Evolutionary conservation across 345 rosid genomes (phyloP).

Genomic region (Brassica cretica): DNA sequence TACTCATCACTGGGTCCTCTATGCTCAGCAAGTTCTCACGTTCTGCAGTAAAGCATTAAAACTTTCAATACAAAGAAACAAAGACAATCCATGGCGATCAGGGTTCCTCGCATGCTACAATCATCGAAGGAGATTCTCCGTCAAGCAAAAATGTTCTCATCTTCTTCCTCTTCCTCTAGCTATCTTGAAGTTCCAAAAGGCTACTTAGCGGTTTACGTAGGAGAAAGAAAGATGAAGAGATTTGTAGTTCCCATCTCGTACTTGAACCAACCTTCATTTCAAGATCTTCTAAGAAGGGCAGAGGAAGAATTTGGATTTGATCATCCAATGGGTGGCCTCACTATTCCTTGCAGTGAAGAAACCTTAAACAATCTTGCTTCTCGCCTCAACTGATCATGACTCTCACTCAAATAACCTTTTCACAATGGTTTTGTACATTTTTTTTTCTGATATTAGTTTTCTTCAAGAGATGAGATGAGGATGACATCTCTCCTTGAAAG

Average conservation of each 20-base stretch:
- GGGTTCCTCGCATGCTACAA: slow-evolving; percentile 30
- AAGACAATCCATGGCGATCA: slow-evolving; percentile 36
- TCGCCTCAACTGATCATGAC: slow-evolving; percentile 28
- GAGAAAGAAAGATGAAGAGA: slow-evolving; percentile 44
- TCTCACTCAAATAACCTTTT: slow-evolving; percentile 12
- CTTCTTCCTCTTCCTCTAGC: slow-evolving; percentile 24
- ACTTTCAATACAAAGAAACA: slow-evolving; percentile 17
- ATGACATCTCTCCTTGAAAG: slow-evolving; percentile 39
- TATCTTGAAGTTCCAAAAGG: slow-evolving; percentile 49
- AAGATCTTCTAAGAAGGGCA: slow-evolving; percentile 34
- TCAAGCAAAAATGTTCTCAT: slow-evolving; percentile 30
- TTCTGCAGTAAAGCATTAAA: neutral
- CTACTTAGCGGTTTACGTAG: slow-evolving; percentile 45
- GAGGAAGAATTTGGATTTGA: slow-evolving; percentile 51
- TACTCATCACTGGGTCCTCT: neutral
- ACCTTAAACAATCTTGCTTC: slow-evolving; percentile 41
- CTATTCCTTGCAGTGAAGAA: slow-evolving; percentile 49
- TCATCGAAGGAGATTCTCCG: slow-evolving; percentile 39
- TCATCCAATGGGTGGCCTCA: slow-evolving; percentile 49
- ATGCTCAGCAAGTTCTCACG: slow-evolving; percentile 25
- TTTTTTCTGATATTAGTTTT: slow-evolving; percentile 19
- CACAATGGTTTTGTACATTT: slow-evolving; percentile 28
- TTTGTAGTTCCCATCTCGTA: slow-evolving; percentile 45
- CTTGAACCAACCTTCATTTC: slow-evolving; percentile 46
- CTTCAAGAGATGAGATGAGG: slow-evolving; percentile 31